Percentiles rank a stretch among this genome's conserved stretches.
Conservation (phyloP, 352 stramenopile species). For the Thraustochytrium striatum region DNA sequence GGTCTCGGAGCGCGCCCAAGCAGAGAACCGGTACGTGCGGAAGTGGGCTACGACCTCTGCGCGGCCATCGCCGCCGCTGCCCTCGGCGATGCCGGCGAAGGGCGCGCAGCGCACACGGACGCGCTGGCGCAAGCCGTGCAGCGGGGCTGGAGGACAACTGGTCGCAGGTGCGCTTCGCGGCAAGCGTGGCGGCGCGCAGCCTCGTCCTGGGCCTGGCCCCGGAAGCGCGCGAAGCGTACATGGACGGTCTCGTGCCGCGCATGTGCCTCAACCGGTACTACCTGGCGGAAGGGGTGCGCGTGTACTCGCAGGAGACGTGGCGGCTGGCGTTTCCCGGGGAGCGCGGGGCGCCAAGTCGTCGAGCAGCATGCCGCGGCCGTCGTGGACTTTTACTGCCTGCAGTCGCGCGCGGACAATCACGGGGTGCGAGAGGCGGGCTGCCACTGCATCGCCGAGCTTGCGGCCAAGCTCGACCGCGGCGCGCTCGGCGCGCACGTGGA, state of each 20-base stretch:
- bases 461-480: constrained; percentile 71
- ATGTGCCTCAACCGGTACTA: constrained; percentile 97
- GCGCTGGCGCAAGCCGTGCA: not conserved
- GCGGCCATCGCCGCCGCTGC: not conserved
- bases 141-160: constrained; percentile 91
- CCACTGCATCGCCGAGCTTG: constrained; percentile 89
- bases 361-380: constrained; percentile 77
- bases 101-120: not conserved
- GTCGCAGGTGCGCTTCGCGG: constrained; percentile 92
- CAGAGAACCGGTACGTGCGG: constrained; percentile 46
- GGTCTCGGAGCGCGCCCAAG: constrained; percentile 16
- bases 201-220: constrained; percentile 74
- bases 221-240: constrained; percentile 59
- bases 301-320: constrained; percentile 94
- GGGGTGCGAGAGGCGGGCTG: constrained; percentile 90
- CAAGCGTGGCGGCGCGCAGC: constrained; percentile 77
- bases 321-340: constrained; percentile 73
- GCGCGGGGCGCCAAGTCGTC: constrained; percentile 68
- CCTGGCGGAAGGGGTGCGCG: constrained; percentile 89
- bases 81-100: not conserved
- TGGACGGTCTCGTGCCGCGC: constrained; percentile 79
- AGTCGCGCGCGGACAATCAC: constrained; percentile 83
- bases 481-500: constrained; percentile 68
- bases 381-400: constrained; percentile 90
- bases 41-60: constrained; percentile 49